These are phyloP conservation scores for Cryptococcus sp. DNA, from an alignment of 1,284 basidiomycete species.

Conservation along the genomic window DNA sequence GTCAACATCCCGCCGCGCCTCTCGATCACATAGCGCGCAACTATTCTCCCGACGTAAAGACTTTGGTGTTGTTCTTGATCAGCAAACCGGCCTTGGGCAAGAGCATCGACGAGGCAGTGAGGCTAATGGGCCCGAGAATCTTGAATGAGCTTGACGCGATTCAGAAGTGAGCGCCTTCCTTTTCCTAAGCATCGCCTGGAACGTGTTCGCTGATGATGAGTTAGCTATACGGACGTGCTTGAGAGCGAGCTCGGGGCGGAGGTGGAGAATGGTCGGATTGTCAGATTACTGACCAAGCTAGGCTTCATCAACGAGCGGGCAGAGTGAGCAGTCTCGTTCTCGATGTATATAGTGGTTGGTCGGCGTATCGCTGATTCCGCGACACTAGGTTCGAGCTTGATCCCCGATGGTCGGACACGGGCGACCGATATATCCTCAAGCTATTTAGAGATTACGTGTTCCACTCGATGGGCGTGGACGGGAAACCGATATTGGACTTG, in stretches of 20 bases:
- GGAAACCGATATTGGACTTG: slow-evolving; percentile 85
- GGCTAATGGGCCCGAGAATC: slow-evolving; percentile 73
- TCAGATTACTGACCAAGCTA: slow-evolving; percentile 88
- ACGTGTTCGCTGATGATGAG: slow-evolving; percentile 11
- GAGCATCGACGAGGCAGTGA: slow-evolving; percentile 76
- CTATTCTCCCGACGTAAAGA: slow-evolving; percentile 82
- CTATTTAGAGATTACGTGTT: slow-evolving; percentile 98
- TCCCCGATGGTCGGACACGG: slow-evolving; percentile 95
- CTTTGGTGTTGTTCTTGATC: slow-evolving; percentile 74
- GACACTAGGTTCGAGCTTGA: slow-evolving; percentile 84
- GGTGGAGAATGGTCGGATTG: slow-evolving; percentile 94
- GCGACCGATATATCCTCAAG: slow-evolving; percentile 96
- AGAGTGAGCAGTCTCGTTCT: slow-evolving; percentile 64
- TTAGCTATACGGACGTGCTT: slow-evolving; percentile 74
- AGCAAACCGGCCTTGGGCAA: slow-evolving; percentile 59
- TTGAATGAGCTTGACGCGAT: slow-evolving; percentile 81
- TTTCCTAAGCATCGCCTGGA: not conserved
- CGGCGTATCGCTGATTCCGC: not conserved
- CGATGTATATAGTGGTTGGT: not conserved
- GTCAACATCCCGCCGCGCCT: slow-evolving; percentile 64
- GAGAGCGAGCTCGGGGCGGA: slow-evolving; percentile 85
- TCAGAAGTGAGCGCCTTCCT: slow-evolving; percentile 62
- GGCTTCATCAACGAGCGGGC: slow-evolving; percentile 98
- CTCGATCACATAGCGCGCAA: slow-evolving; percentile 72
- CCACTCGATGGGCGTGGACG: slow-evolving; percentile 90